Conservation (phyloP, 2,329 filamentous ascomycete genomes). For the Neobulgaria alba region DNA sequence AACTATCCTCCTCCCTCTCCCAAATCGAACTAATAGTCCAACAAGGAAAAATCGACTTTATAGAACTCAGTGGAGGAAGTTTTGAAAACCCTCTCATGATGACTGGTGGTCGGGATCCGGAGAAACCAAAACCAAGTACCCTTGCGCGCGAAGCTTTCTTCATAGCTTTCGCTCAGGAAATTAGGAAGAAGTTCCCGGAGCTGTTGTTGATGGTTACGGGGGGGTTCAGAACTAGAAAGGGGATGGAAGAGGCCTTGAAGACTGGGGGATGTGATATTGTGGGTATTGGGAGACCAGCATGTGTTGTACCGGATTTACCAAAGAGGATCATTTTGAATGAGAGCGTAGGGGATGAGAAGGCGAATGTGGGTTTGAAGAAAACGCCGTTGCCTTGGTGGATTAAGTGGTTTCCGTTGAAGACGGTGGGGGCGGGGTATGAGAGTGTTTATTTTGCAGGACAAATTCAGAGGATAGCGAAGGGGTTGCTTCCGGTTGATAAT, state of each 20-base stretch:
- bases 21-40: conserved; percentile 44
- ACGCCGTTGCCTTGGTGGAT: conserved; percentile 4
- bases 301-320: conserved; percentile 36
- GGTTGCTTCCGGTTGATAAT: conserved; percentile 6
- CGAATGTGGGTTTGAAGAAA: neutral
- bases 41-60: conserved; percentile 50
- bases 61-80: conserved; percentile 58
- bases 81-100: conserved; percentile 41
- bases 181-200: conserved; percentile 36
- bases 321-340: conserved; percentile 29
- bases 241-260: conserved; percentile 40
- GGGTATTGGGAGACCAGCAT: conserved; percentile 39
- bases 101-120: conserved; percentile 5
- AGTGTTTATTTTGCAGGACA: conserved; percentile 24
- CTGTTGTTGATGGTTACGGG: conserved; percentile 51
- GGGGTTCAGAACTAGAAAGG: conserved; percentile 47
- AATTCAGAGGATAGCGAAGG: conserved; percentile 24
- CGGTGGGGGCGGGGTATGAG: conserved; percentile 12
- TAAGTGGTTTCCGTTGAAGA: conserved; percentile 7
- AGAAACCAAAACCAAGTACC: conserved; percentile 34
- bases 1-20: conserved; percentile 44
- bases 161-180: conserved; percentile 51
- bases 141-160: conserved; percentile 58
- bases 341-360: neutral
- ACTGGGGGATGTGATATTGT: conserved; percentile 41